Evolutionary conservation across 1,139 yeast species (phyloP).

Genomic region (Kluyveromyces sp.): DNA sequence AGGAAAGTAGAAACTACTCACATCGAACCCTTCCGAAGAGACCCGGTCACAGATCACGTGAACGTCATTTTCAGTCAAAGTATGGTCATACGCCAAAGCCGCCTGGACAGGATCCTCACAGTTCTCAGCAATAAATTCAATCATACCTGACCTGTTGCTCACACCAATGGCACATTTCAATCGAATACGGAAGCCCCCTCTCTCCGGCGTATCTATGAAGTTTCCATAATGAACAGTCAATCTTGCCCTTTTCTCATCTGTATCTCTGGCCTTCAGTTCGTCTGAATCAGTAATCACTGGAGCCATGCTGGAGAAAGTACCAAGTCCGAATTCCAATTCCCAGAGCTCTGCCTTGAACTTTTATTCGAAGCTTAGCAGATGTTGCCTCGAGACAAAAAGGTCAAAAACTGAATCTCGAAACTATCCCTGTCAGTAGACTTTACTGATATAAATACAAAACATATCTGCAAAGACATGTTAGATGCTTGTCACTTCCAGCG

Average conservation of each 20-base stretch:
- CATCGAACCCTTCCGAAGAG: background rate
- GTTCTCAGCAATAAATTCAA: conserved; percentile 20
- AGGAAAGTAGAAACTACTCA: conserved; percentile 61
- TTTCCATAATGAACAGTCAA: conserved; percentile 42
- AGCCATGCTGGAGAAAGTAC: no score
- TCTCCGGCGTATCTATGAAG: conserved; percentile 47
- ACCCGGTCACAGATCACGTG: conserved; percentile 19
- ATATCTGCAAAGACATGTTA: no score
- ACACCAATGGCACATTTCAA: conserved; percentile 51
- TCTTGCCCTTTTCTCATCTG: background rate
- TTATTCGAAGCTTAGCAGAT: no score
- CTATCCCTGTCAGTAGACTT: no score
- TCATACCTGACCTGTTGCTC: conserved; percentile 18
- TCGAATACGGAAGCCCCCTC: conserved; percentile 44
- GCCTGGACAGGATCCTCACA: conserved; percentile 21
- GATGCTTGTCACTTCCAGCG: no score
- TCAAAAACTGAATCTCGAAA: no score
- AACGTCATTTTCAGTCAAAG: conserved; percentile 12
- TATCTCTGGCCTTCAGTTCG: background rate
- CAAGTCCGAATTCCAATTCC: no score
- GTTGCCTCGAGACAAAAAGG: no score
- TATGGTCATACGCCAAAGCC: conserved; percentile 18
- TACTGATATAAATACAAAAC: no score
- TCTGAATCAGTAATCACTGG: background rate
- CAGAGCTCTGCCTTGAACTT: no score